Percentiles rank a stretch among this genome's conserved stretches.
phyloP scores from a whole-genome alignment of 2,329 filamentous ascomycete species.

The Didymella pinodella region DNA sequence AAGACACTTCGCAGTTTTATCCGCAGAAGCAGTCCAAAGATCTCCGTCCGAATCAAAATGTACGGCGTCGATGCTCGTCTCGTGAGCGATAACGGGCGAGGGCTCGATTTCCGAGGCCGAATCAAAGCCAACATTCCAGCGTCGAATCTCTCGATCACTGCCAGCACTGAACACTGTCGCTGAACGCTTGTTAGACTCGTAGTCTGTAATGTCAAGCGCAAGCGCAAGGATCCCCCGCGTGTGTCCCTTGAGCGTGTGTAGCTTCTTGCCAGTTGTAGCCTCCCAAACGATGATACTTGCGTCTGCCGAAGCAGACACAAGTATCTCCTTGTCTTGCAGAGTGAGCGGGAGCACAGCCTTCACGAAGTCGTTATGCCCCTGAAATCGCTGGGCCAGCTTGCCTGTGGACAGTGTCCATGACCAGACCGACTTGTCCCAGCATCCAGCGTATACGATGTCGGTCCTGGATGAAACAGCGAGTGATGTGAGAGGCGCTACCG shows the following conservation, averaged over 20 bases:
- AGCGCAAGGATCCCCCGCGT: slow-evolving; percentile 81
- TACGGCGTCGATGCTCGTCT: slow-evolving; percentile 87
- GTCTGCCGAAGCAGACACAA: slow-evolving; percentile 59
- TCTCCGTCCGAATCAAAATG: slow-evolving; percentile 76
- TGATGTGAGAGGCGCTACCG: slow-evolving; percentile 73
- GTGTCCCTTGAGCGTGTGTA: slow-evolving; percentile 82
- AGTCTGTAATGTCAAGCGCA: slow-evolving; percentile 69
- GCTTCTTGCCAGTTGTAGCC: slow-evolving; percentile 67
- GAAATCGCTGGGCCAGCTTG: slow-evolving; percentile 63
- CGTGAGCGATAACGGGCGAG: slow-evolving; percentile 76
- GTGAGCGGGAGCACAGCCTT: slow-evolving; percentile 75
- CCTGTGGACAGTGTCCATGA: slow-evolving; percentile 70
- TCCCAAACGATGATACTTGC: slow-evolving; percentile 77
- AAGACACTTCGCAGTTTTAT: slow-evolving; percentile 85
- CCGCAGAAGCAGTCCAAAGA: slow-evolving; percentile 91
- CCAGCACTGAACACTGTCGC: slow-evolving; percentile 78
- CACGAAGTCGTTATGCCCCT: slow-evolving; percentile 89
- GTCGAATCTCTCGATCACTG: slow-evolving; percentile 68
- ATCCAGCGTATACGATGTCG: slow-evolving; percentile 78
- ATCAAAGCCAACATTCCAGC: slow-evolving; percentile 67
- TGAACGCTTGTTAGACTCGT: slow-evolving; percentile 38
- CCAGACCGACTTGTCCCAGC: slow-evolving; percentile 94
- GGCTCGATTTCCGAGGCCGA: slow-evolving; percentile 44
- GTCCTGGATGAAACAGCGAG: slow-evolving; percentile 41
- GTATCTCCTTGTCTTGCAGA: slow-evolving; percentile 65